Base-by-base conservation (phyloP, 2,329 filamentous ascomycete species). In the Aspergillus sp. region DNA sequence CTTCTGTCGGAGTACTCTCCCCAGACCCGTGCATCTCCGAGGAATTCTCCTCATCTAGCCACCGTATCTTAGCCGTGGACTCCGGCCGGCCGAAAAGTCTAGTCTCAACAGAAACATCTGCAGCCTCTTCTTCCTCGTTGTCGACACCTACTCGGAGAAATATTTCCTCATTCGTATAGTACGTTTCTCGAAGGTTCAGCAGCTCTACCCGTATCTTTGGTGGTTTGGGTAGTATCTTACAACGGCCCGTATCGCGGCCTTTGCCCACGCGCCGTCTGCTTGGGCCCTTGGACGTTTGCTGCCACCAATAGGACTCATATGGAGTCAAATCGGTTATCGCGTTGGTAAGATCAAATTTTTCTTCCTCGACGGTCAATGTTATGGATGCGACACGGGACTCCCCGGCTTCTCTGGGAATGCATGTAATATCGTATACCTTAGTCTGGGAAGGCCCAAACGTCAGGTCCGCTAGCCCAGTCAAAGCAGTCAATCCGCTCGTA, bases 171-270 rank as follows among this genome's bases (percentile, higher is more conserved):
- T 96, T 90, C 1, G 90, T 90, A 72, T 96, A 98, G 74, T 94
- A 96, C 57, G 92, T 88, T 11, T 86, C 83, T 59, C 83, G 80
- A 7, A 88, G 76, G 42, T 86, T 83, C 2, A 85, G 80, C 8
- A 91, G 78, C 25, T 80, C 83, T 49, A 99, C 86, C 67, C 91
- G 88, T 80, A 99, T 87, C 76, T 97, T 98, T 0, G 95, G 95
- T 27, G 94, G 95, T 65, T 96, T 90, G 1, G 95, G 94, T 57
- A 92, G 82, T 23, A 99, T 87, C 58, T 86, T 88, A 58, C 96
- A 84, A 2, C 80, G 78, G 36, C 84, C 79, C 1, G 81, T 80
- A 58, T 84, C 80, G 41, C 77, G 72, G 57, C 78, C 77, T 56
- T 79, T 79, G 21, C 80, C 77, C 23, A 82, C 70, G 47, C 71